These are phyloP conservation scores for Trametes versicolor DNA, from an alignment of 1,284 basidiomycete genomes.

Conservation along the genomic window DNA sequence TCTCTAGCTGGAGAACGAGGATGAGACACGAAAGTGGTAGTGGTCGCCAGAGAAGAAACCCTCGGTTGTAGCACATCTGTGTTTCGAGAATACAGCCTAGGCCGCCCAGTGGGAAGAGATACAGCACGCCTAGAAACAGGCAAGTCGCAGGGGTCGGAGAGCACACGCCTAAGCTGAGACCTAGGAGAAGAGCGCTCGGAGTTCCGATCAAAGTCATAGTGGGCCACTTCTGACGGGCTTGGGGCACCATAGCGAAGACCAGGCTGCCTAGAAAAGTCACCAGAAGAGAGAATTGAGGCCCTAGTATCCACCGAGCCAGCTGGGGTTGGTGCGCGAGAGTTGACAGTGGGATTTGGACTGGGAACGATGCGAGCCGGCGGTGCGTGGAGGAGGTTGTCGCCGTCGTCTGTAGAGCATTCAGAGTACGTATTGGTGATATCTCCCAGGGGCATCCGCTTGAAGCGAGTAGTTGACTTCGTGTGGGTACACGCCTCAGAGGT, in stretches of 20 bases:
- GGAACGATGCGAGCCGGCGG: slow-evolving; percentile 7
- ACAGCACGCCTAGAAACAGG: background rate
- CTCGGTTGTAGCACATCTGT: background rate
- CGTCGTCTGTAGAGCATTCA: background rate
- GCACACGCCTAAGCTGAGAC: slow-evolving; percentile 26
- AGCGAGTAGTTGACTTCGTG: background rate
- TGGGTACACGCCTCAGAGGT: background rate
- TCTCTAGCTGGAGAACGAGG: background rate
- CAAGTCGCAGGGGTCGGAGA: slow-evolving; percentile 25
- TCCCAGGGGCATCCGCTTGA: slow-evolving; percentile 20
- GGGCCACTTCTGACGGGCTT: too few relatives aligned
- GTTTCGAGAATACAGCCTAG: slow-evolving; percentile 2
- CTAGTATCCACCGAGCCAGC: slow-evolving; percentile 31
- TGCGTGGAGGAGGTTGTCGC: slow-evolving; percentile 4
- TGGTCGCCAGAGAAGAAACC: slow-evolving; percentile 29
- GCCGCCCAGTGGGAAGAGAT: slow-evolving; percentile 8
- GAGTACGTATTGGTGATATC: slow-evolving; percentile 29
- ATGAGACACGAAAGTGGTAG: slow-evolving; percentile 21
- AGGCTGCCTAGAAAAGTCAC: background rate
- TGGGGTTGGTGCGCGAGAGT: slow-evolving; percentile 18
- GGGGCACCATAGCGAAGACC: background rate
- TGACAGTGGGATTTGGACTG: background rate
- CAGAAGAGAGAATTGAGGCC: slow-evolving; percentile 13
- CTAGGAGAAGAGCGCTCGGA: slow-evolving; percentile 19
- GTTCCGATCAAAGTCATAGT: background rate